Evolutionary conservation across 192 early-diverging fungal genomes (phyloP), one percentile per base, ranked within the genome.

Genomic region (Coemansia sp.): DNA sequence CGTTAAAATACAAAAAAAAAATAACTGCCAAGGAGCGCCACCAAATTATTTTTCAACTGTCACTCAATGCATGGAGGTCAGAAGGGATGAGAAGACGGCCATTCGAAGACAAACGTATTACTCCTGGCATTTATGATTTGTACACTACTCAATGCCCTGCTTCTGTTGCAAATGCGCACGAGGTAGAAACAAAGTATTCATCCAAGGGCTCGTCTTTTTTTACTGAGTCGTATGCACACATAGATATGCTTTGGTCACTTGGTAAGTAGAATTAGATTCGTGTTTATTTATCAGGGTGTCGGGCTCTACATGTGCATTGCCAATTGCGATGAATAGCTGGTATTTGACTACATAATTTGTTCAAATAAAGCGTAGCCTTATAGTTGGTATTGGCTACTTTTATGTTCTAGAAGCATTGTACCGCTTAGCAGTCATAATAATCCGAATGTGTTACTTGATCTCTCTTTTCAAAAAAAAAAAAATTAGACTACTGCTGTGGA

Each of bases 51-150:
- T 27, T 27, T 43, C 57, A 65, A 46, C 39, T 60, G 50, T 67
- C 13, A 31, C 40, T 41, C 34, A 41, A 55, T 71, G 62, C 62
- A 64, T n/a, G 27, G 36, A 40, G 50, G 69, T 71, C 69, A 71
- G 69, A 71, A 71, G 69, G 41, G 62, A 31, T 50, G 69, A 64
- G 69, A 71, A 64, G 69, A 71, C 13, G 27, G 13, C 24, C 9
- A 52, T 22, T 29, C 5, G 12, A 49, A 22, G 47, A 18, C 13
- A 8, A 49, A 5, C 16, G 24, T 49, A 20, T 20, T 49, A 8
- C 47, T 20, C 47, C 47, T 49, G 16, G 36, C 47, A 49, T 49
- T 18, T 20, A 46, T 18, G 15, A 7, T 49, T 22, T 55, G 6
- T 58, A 3, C 53, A 58, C 53, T 43, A 3, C 20, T 49, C 20